Conservation (phyloP, 2,329 filamentous ascomycete species). For the Niveomyces coronatus region DNA sequence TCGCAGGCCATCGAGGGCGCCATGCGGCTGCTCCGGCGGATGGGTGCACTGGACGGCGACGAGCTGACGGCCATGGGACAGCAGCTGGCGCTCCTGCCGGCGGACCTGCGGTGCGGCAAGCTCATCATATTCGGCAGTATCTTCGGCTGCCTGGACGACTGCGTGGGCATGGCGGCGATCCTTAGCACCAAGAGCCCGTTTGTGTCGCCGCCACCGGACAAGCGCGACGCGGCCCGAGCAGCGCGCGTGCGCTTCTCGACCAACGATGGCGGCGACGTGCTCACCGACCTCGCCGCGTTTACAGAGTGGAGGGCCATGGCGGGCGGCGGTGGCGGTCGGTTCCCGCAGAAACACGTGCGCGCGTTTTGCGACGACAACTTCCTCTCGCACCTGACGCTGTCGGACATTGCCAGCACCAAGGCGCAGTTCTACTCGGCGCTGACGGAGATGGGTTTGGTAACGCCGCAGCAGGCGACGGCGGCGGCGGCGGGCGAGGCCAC, state of each 20-base stretch:
- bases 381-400: slow-evolving; percentile 70
- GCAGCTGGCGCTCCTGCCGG: slow-evolving; percentile 90
- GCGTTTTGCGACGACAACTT: slow-evolving; percentile 80
- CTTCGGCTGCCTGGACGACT: slow-evolving; percentile 84
- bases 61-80: slow-evolving; percentile 83
- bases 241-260: slow-evolving; percentile 64
- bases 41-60: slow-evolving; percentile 80
- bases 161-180: slow-evolving; percentile 80
- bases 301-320: slow-evolving; percentile 68
- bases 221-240: slow-evolving; percentile 69
- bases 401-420: slow-evolving; percentile 79
- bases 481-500: slow-evolving; percentile 15
- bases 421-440: slow-evolving; percentile 79
- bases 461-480: slow-evolving; percentile 24
- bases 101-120: slow-evolving; percentile 86
- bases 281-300: slow-evolving; percentile 79
- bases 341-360: slow-evolving; percentile 53
- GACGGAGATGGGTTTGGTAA: slow-evolving; percentile 73
- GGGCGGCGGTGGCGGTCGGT: slow-evolving; percentile 41
- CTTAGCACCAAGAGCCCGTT: slow-evolving; percentile 87
- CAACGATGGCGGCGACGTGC: slow-evolving; percentile 75
- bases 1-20: slow-evolving; percentile 78
- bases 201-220: slow-evolving; percentile 70
- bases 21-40: slow-evolving; percentile 64
- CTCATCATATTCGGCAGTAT: slow-evolving; percentile 91